phyloP scores from a whole-genome alignment of 345 rosid genomes.

The Chamaenerion angustifolium region DNA sequence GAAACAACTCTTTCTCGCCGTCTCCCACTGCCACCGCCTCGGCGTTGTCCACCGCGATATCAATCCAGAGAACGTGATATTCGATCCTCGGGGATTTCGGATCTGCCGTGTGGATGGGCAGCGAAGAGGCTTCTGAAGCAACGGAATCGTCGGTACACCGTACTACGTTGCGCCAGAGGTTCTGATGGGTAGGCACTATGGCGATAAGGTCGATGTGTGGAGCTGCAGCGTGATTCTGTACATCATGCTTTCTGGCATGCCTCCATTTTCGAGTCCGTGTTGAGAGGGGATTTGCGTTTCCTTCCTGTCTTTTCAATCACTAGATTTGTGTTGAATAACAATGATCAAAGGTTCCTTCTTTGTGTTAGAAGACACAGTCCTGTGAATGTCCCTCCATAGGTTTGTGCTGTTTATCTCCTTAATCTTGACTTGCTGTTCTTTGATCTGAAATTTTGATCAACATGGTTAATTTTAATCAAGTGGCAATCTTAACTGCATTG shows the following conservation, averaged over 20 bases:
- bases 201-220: constrained; percentile 78
- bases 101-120: constrained; percentile 42
- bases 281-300: constrained; percentile 63
- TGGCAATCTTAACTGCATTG: no score
- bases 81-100: constrained; percentile 72
- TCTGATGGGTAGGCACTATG: constrained; percentile 46
- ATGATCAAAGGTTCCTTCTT: no score
- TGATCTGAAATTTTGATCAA: no score
- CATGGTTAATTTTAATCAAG: no score
- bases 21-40: constrained; percentile 49
- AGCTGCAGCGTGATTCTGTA: constrained; percentile 71
- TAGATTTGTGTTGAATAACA: constrained; percentile 31
- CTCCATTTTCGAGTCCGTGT: constrained; percentile 61
- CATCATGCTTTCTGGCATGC: constrained; percentile 58
- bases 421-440: no score
- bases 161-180: constrained; percentile 87
- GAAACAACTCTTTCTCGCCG: constrained; percentile 38
- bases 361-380: no score
- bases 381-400: no score
- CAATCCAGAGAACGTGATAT: constrained; percentile 63
- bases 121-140: constrained; percentile 11
- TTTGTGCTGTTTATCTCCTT: no score
- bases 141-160: constrained; percentile 76
- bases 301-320: constrained; percentile 34
- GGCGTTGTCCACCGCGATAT: constrained; percentile 70